A percentile compares a stretch with the other conserved stretches of the same genome.
Evolutionary conservation across 2,329 filamentous ascomycete genomes (phyloP).

Genomic region (Pseudocercospora crystallina): DNA sequence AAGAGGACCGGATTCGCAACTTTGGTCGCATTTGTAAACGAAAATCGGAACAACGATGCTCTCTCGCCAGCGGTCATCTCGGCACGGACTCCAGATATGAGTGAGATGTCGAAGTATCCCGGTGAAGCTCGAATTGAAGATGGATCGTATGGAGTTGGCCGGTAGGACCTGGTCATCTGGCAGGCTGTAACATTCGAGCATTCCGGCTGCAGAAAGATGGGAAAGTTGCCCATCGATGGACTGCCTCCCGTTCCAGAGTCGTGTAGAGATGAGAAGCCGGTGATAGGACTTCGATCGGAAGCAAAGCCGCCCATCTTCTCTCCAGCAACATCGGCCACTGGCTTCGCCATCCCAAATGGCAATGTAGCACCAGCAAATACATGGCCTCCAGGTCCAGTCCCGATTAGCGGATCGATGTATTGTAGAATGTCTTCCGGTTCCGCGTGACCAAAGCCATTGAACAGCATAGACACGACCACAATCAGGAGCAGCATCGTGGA

Average conservation of each 20-base stretch:
- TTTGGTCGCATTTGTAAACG: constrained; percentile 43
- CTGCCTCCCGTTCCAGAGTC: constrained; percentile 48
- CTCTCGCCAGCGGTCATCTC: constrained; percentile 62
- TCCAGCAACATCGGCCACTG: constrained; percentile 39
- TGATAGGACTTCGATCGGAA: constrained; percentile 43
- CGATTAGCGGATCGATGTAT: constrained; percentile 24
- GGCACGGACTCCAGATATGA: constrained; percentile 55
- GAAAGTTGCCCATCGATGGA: constrained; percentile 71
- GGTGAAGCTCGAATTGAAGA: constrained; percentile 55
- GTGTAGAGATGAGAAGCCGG: constrained; percentile 48
- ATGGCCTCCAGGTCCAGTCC: constrained; percentile 35
- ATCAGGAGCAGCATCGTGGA: constrained; percentile 11
- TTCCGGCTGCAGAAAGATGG: constrained; percentile 64
- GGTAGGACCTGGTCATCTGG: constrained; percentile 53
- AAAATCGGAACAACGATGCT: constrained; percentile 60
- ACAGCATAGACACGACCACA: constrained; percentile 9
- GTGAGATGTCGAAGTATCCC: constrained; percentile 59
- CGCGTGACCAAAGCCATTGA: constrained; percentile 22
- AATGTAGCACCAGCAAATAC: constrained; percentile 46
- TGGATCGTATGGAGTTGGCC: constrained; percentile 47
- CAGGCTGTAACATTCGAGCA: constrained; percentile 53
- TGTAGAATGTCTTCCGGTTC: constrained; percentile 29
- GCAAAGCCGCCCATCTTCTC: constrained; percentile 48
- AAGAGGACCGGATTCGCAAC: constrained; percentile 54
- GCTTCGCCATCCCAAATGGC: constrained; percentile 47